Conservation (phyloP, 257 asterid genomes). For the Apocynum venetum region DNA sequence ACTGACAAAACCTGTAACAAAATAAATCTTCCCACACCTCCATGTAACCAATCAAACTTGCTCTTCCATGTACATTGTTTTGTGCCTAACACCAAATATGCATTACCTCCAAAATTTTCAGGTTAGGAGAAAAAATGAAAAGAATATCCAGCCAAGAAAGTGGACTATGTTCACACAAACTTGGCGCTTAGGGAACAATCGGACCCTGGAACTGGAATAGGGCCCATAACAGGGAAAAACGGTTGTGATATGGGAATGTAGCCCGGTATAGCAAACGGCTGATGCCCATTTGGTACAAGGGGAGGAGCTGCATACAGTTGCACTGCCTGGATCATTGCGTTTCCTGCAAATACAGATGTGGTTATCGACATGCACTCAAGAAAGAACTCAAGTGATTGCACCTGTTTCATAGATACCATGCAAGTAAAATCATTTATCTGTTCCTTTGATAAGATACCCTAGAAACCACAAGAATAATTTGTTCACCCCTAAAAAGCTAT, state of each 20-base stretch:
- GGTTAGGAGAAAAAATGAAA: constrained; percentile 14
- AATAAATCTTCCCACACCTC: constrained; percentile 9
- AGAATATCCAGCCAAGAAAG: constrained; percentile 5
- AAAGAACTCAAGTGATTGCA: background rate
- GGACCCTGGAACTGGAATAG: constrained; percentile 46
- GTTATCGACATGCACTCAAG: background rate
- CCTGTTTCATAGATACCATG: background rate
- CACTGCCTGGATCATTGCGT: constrained; percentile 47
- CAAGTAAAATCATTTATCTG: too few relatives aligned
- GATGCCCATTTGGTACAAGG: constrained; percentile 40
- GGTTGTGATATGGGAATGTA: constrained; percentile 57
- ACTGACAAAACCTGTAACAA: background rate
- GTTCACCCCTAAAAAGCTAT: too few relatives aligned
- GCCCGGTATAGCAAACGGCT: constrained; percentile 45
- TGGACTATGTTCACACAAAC: constrained; percentile 33
- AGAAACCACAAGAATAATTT: too few relatives aligned
- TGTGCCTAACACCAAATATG: background rate
- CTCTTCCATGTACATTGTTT: constrained; percentile 25
- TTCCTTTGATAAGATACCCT: too few relatives aligned
- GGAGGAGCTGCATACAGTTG: constrained; percentile 59
- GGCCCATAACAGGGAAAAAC: constrained; percentile 40
- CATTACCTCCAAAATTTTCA: constrained; percentile 6
- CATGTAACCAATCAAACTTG: constrained; percentile 20
- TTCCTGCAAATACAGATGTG: constrained; percentile 40
- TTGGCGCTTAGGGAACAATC: constrained; percentile 44